Conservation (phyloP, 768 basidiomycete genomes). For the Boletellus ananas region DNA sequence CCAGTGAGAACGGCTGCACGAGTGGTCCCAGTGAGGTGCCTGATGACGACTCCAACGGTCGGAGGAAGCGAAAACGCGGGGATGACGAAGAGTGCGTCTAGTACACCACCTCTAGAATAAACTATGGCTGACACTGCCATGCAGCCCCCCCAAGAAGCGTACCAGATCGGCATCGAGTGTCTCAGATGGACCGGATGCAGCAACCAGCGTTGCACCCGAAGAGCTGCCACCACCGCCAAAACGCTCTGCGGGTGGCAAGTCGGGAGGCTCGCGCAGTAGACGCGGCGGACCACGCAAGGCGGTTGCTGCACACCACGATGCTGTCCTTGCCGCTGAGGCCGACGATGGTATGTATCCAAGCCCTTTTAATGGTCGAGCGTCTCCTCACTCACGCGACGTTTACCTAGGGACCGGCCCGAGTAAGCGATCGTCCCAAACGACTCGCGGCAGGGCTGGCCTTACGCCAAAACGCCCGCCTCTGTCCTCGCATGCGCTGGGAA, state of each 20-base stretch:
- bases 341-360: constrained; percentile 56
- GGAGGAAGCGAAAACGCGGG: constrained; percentile 71
- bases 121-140: constrained; percentile 10
- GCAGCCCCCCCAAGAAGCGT: constrained; percentile 60
- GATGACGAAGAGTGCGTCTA: constrained; percentile 67
- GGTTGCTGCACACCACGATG: constrained; percentile 20
- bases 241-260: constrained; percentile 24
- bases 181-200: constrained; percentile 52
- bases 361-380: constrained; percentile 6
- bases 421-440: constrained; percentile 40
- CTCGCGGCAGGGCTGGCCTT: constrained; percentile 32
- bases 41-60: constrained; percentile 47
- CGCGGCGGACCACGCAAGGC: constrained; percentile 31
- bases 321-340: constrained; percentile 39
- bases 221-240: constrained; percentile 39
- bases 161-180: constrained; percentile 71
- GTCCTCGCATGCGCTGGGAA: constrained; percentile 30
- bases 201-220: constrained; percentile 36
- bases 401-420: constrained; percentile 33
- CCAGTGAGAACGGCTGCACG: constrained; percentile 34
- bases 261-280: constrained; percentile 28
- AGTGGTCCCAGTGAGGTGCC: constrained; percentile 41
- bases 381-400: constrained; percentile 35
- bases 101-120: neutral
- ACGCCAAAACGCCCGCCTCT: constrained; percentile 30